Percentiles rank a stretch among this genome's conserved stretches.
Evolutionary conservation across 2,329 filamentous ascomycete species (phyloP).

Genomic region (Didymella lethalis): DNA sequence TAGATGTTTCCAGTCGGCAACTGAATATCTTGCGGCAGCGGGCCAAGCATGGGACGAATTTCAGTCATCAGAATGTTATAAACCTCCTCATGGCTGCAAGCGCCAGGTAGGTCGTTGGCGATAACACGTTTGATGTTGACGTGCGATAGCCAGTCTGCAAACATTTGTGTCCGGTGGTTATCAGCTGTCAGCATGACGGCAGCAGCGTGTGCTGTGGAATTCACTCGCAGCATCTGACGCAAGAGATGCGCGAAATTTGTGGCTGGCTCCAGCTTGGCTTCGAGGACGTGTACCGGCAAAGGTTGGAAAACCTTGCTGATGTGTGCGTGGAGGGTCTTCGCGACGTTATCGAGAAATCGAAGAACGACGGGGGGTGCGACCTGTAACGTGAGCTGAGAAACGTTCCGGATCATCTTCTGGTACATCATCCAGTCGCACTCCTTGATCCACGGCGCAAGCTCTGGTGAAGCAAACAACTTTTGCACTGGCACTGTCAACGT

Average conservation of each 20-base stretch:
- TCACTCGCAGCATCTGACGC: conserved; percentile 87
- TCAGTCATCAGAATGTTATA: conserved; percentile 65
- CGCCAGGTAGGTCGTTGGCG: conserved; percentile 62
- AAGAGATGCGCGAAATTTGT: conserved; percentile 87
- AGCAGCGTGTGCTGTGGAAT: conserved; percentile 90
- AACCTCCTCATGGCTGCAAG: conserved; percentile 63
- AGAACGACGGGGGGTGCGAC: conserved; percentile 88
- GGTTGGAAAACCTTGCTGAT: conserved; percentile 85
- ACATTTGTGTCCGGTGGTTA: conserved; percentile 93
- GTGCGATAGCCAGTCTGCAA: conserved; percentile 80
- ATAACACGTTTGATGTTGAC: conserved; percentile 65
- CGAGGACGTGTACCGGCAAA: conserved; percentile 83
- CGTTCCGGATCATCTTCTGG: conserved; percentile 93
- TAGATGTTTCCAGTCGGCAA: conserved; percentile 64
- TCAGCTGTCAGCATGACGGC: conserved; percentile 91
- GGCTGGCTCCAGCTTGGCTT: conserved; percentile 87
- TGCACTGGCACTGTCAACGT: conserved; percentile 97
- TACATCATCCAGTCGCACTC: conserved; percentile 96
- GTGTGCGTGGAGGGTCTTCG: conserved; percentile 79
- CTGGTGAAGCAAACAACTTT: conserved; percentile 83
- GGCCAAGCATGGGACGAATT: conserved; percentile 74
- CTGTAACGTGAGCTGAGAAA: conserved; percentile 87
- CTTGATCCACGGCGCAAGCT: conserved; percentile 89
- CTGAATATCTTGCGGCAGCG: conserved; percentile 71
- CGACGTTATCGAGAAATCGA: conserved; percentile 86